These are phyloP conservation scores for Fremontodendron californicum DNA, from an alignment of 345 rosid species.

Conservation along the genomic window DNA sequence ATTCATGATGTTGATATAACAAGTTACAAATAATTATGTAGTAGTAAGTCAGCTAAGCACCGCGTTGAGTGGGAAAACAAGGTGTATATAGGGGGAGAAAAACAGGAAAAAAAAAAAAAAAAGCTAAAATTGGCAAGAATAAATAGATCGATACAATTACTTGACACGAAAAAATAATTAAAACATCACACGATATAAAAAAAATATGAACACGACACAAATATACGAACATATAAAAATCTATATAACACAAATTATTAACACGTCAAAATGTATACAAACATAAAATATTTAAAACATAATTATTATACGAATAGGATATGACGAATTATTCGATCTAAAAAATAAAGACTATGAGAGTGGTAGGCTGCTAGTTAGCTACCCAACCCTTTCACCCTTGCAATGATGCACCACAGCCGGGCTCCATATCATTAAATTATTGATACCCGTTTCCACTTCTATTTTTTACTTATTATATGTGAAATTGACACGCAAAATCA, in stretches of 20 bases:
- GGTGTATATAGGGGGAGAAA: not conserved
- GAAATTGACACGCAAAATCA: not conserved
- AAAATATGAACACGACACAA: too few species aligned
- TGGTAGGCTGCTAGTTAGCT: not conserved
- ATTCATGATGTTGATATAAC: not conserved
- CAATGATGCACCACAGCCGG: constrained; percentile 24
- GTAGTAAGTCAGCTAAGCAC: not conserved
- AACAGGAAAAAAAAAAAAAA: too few species aligned
- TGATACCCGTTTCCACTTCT: not conserved
- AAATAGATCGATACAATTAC: too few species aligned
- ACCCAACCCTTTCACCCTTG: not conserved
- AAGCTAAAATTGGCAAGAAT: not conserved
- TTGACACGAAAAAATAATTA: too few species aligned
- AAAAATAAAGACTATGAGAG: not conserved
- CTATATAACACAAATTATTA: too few species aligned
- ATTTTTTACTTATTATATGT: not conserved
- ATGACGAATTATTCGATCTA: too few species aligned
- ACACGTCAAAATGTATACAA: too few species aligned
- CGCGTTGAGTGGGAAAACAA: not conserved
- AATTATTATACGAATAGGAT: too few species aligned
- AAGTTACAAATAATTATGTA: not conserved
- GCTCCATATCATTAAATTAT: constrained; percentile 16
- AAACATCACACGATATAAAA: too few species aligned
- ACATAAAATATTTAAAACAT: too few species aligned
- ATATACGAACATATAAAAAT: too few species aligned